Evolutionary conservation across 2,329 filamentous ascomycete species (phyloP).

Genomic region (Venturia asperata): DNA sequence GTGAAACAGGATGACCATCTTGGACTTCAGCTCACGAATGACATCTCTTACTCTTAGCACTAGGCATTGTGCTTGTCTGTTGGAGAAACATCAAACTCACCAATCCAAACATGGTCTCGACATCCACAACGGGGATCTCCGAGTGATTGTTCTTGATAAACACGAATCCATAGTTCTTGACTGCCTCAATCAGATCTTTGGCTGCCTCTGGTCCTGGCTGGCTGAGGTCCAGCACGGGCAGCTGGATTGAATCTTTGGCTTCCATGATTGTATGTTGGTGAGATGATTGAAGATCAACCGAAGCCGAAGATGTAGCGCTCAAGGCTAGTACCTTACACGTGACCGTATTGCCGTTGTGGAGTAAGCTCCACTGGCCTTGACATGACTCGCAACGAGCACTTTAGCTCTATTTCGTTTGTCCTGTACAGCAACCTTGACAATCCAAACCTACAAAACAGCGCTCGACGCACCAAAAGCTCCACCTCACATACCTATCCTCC

Average conservation of each 20-base stretch:
- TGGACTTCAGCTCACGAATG: no score
- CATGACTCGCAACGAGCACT: background rate
- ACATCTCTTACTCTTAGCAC: no score
- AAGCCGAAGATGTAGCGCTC: background rate
- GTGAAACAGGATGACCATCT: background rate
- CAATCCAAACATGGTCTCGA: constrained; percentile 66
- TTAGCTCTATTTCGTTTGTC: background rate
- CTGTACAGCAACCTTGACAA: background rate
- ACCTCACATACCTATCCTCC: background rate
- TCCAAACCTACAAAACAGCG: background rate
- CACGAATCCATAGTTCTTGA: constrained; percentile 77
- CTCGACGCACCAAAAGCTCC: no score
- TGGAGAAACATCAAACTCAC: constrained; percentile 42
- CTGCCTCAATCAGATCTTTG: constrained; percentile 67
- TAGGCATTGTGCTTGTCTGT: background rate
- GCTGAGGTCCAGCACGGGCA: constrained; percentile 80
- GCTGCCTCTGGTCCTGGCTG: constrained; percentile 53
- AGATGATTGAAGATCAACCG: background rate
- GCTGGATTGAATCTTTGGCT: constrained; percentile 8
- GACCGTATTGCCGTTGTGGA: background rate
- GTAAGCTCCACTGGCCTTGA: no score
- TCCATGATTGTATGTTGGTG: background rate
- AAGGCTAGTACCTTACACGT: background rate
- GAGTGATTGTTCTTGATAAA: constrained; percentile 72
- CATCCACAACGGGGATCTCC: constrained; percentile 54